These are phyloP conservation scores for Penicillium verrucosum DNA, from an alignment of 2,329 filamentous ascomycete genomes.

Conservation along the genomic window DNA sequence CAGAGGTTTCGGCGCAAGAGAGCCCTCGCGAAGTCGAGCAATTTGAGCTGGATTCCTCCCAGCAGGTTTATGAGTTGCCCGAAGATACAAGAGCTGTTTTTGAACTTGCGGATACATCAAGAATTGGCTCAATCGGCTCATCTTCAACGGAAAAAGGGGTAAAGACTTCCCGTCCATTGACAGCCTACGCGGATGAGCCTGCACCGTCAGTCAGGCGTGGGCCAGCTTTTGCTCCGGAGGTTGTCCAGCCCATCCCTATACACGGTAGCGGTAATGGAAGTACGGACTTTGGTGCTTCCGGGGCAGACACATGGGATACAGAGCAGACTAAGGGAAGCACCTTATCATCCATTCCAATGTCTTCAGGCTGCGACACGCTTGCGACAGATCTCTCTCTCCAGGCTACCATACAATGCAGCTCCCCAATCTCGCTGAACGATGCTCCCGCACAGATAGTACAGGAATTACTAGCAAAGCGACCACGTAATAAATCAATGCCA, in stretches of 20 bases:
- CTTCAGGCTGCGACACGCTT: slow-evolving; percentile 4
- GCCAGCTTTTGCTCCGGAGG: slow-evolving; percentile 48
- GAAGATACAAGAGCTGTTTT: slow-evolving; percentile 29
- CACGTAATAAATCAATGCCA: slow-evolving; percentile 30
- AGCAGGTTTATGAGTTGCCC: slow-evolving; percentile 37
- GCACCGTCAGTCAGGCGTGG: slow-evolving; percentile 36
- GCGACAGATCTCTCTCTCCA: background rate
- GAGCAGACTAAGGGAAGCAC: background rate
- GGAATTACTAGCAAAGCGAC: slow-evolving; percentile 39
- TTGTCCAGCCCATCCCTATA: slow-evolving; percentile 28
- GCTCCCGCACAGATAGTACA: slow-evolving; percentile 34
- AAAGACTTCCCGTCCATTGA: background rate
- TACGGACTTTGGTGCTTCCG: background rate
- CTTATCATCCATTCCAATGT: slow-evolving; percentile 7
- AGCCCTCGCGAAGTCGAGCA: slow-evolving; percentile 25
- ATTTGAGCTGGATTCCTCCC: slow-evolving; percentile 25
- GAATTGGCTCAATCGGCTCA: slow-evolving; percentile 5
- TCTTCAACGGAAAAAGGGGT: background rate
- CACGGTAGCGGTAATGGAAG: background rate
- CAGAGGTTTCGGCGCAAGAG: slow-evolving; percentile 34
- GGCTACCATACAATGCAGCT: slow-evolving; percentile 16
- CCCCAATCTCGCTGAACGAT: slow-evolving; percentile 22
- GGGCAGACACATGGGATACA: background rate
- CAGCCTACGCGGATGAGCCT: slow-evolving; percentile 31
- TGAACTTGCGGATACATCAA: slow-evolving; percentile 41